Base-by-base conservation (phyloP, 2,329 filamentous ascomycete species). In the Corynespora cassiicola region DNA sequence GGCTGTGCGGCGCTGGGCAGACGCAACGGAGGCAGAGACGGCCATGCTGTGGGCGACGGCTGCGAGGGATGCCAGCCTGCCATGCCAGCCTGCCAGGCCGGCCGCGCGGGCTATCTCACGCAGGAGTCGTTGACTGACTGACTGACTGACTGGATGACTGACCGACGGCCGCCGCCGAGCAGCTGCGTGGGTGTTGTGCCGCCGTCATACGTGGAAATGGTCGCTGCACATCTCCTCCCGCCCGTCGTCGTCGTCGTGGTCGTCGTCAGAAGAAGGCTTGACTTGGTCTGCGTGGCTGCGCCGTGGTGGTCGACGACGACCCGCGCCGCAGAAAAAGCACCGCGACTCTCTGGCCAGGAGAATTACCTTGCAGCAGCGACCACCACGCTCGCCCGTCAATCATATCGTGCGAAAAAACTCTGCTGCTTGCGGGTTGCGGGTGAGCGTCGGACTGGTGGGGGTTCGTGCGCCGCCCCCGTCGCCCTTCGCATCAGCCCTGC, bases 401-500 rank as follows among this genome's bases (percentile, higher is more conserved):
- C 49, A 47, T 29, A 10, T 19, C 31, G 27, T 7, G 31, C 37
- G 21, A 39, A 45, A 52, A 52, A 52, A 39, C 41, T 50, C 38
- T 50, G 41, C 46, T 31, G 39, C 27, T 42, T 34, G 39, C 38
- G 17, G 44, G 31, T 33, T 23, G 37, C 21, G 36, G 39, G 39
- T 40, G 39, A 31, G 18, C 28, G 27, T 35, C 30, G 31, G 38
- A 51, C 44, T 47, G 48, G 50, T 47, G 44, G 47, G 42, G 35
- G 33, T 33, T 23, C 31, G n/a, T n/a, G n/a, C n/a, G n/a, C n/a
- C n/a, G n/a, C n/a, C n/a, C n/a, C n/a, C n/a, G 41, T 51, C 42
- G 29, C 28, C 25, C 31, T 40, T 37, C 47, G 47, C 53, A 42
- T 46, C 47, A 46, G 47, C 47, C 49, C 45, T 51, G 43, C 52